Evolutionary conservation across 306 rosid species (phyloP), one percentile per base, ranked within the genome.

Genomic region (Coriaria nepalensis): DNA sequence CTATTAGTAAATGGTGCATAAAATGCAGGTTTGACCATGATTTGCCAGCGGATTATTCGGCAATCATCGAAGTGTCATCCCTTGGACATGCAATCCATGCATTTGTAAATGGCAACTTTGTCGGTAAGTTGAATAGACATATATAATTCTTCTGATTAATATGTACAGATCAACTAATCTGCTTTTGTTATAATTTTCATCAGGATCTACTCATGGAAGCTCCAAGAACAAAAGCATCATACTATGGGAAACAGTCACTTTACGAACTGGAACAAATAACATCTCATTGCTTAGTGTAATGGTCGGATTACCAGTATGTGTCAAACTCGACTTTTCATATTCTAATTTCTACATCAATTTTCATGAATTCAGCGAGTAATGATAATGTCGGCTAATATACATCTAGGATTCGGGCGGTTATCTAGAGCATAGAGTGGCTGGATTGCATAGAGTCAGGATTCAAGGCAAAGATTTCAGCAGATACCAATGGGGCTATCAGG

Each of bases 241-340:
- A 49, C 71, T 67, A 64, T 72, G 64, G 42, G 47, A 20, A 6
- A 67, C 47, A 33, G 60, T 79, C 55, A 58, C 64, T 10, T 55
- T 90, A 50, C 71, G 56, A 54, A 63, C 50, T 0, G 95, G 95
- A 36, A 41, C 36, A 47, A 90, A 81, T 67, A 43, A 73, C 49
- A 72, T 90, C 65, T 84, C 97, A 35, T 67, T 90, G 10, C 93
- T 90, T 33, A 79, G 97, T 54, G 85, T 72, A 53, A 79, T 83
- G 58, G 92, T 81, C 13, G 95, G 95, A 65, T 56, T 90, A 62
- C 85, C 81, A 80, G 97, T 90, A 86, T 4, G 10, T 67, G 38
- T 12, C 63, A 13, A 45, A 52, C 60, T 40, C 51, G 32, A 36
- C 40, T 66, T 20, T 20, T 20, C 29, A 1, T 20, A 20, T 41